Percentiles rank a stretch among this genome's conserved stretches.
These are phyloP conservation scores for Gossypium davidsonii DNA, from an alignment of 441 rosid genomes.

Conservation along the genomic window DNA sequence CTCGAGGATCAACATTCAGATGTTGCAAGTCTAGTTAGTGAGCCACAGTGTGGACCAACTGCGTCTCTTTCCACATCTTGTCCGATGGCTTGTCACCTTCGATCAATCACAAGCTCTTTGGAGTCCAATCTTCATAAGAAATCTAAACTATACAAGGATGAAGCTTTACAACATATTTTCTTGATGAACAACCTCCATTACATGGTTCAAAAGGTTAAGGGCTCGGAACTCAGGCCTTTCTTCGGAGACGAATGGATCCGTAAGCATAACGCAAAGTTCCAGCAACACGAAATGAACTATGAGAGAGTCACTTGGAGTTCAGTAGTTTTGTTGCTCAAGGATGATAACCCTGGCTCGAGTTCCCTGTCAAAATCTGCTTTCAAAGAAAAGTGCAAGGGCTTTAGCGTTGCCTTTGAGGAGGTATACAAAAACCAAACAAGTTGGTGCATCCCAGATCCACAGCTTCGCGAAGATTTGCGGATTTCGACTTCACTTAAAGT, in stretches of 20 bases:
- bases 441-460: conserved; percentile 59
- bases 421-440: conserved; percentile 54
- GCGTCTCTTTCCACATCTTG: conserved; percentile 30
- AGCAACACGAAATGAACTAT: conserved; percentile 51
- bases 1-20: conserved; percentile 36
- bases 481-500: conserved; percentile 56
- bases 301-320: conserved; percentile 65
- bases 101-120: conserved; percentile 39
- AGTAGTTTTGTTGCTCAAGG: conserved; percentile 43
- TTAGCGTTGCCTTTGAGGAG: conserved; percentile 56
- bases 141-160: conserved; percentile 49
- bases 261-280: conserved; percentile 55
- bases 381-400: conserved; percentile 54
- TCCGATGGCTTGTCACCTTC: conserved; percentile 53
- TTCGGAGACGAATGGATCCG: conserved; percentile 85
- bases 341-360: conserved; percentile 23
- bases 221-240: conserved; percentile 47
- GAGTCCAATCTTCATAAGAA: conserved; percentile 50
- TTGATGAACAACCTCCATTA: conserved; percentile 69
- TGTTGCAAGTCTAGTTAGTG: conserved; percentile 23
- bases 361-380: conserved; percentile 19
- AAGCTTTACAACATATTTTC: conserved; percentile 43
- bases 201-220: conserved; percentile 67
- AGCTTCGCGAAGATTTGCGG: conserved; percentile 64
- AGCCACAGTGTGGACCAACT: conserved; percentile 25